Base-by-base conservation (phyloP, 495 filamentous ascomycete species). In the Xylaria flabelliformis region DNA sequence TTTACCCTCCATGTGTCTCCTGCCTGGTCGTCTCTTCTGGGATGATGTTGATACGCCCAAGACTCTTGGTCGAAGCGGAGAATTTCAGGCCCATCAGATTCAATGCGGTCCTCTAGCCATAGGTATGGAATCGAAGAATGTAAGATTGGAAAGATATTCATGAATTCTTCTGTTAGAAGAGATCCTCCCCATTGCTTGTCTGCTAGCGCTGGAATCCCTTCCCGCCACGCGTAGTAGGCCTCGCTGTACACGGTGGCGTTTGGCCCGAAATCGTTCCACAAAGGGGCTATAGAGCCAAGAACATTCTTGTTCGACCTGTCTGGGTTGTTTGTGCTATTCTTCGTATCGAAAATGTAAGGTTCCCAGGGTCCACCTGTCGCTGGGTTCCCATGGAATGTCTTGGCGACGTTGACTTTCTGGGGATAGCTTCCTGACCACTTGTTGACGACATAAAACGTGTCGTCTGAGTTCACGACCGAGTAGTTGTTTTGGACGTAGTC, bases 151-250 rank as follows among this genome's bases (percentile, higher is more conserved):
- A 86, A 85, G 8, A 82, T 77, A 9, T 70, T 53, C 0, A 72
- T 32, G 71, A 84, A 87, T 51, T 86, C 85, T 0, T 73, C 46
- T 39, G 80, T 79, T 0, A 76, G 75, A 12, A 87, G 74, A 36
- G 82, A 78, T 0, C 86, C 85, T 32, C 86, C 85, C 85, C 86
- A 88, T 73, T 88, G 86, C 77, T 88, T 88, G 74, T 88, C 86
- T 15, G 78, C 84, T 8, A 88, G 75, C 7, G 86, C 85, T 3
- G 86, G 85, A 13, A 87, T 79, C 4, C 81, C 80, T 41, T 85
- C 77, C 17, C 82, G 79, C 81, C 82, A 85, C 3, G 84, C 80
- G 69, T 86, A 85, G 73, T 86, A 88, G 0, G 84, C 81, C 69
- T 86, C 83, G 39, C 81, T 76, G 41, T 81, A 83, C 2, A 82